phyloP scores from a whole-genome alignment of 2,329 filamentous ascomycete genomes.

The Beauveria brongniartii region DNA sequence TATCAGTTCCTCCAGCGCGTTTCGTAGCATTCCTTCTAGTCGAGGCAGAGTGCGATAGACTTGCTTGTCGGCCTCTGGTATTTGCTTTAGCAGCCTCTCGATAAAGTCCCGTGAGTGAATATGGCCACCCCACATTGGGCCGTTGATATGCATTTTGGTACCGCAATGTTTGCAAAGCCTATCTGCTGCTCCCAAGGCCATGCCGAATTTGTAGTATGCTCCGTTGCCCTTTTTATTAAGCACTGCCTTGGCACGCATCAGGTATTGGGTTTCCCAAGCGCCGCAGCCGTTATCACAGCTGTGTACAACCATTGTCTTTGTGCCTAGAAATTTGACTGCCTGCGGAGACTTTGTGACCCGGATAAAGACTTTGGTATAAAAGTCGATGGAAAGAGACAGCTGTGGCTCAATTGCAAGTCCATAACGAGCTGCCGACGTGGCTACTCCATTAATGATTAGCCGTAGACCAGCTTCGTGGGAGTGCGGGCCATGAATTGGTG shows the following conservation, averaged over 20 bases:
- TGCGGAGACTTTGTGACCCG: conserved; percentile 70
- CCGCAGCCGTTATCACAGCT: conserved; percentile 87
- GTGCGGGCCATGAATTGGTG: conserved; percentile 74
- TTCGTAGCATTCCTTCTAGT: conserved; percentile 85
- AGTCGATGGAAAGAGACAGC: conserved; percentile 90
- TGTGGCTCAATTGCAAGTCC: conserved; percentile 85
- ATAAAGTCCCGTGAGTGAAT: conserved; percentile 82
- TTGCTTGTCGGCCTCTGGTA: conserved; percentile 57
- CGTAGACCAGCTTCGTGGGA: conserved; percentile 87
- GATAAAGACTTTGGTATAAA: conserved; percentile 86
- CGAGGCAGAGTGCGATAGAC: conserved; percentile 73
- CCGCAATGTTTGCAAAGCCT: conserved; percentile 75
- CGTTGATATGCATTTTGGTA: conserved; percentile 75
- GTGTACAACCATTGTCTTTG: conserved; percentile 89
- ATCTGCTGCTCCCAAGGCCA: conserved; percentile 62
- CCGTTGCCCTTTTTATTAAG: conserved; percentile 63
- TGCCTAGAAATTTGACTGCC: conserved; percentile 81
- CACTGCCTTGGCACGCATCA: conserved; percentile 60
- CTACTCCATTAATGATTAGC: conserved; percentile 75
- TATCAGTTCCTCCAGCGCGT: conserved; percentile 68
- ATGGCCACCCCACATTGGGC: conserved; percentile 91
- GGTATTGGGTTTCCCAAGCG: conserved; percentile 76
- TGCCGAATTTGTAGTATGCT: conserved; percentile 69
- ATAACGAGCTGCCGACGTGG: conserved; percentile 73
- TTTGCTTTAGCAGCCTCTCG: conserved; percentile 63